A percentile compares a stretch with the other conserved stretches of the same genome.
These are phyloP conservation scores for Metschnikowia cerradonensis DNA, from an alignment of 805 yeast species.

Conservation along the genomic window DNA sequence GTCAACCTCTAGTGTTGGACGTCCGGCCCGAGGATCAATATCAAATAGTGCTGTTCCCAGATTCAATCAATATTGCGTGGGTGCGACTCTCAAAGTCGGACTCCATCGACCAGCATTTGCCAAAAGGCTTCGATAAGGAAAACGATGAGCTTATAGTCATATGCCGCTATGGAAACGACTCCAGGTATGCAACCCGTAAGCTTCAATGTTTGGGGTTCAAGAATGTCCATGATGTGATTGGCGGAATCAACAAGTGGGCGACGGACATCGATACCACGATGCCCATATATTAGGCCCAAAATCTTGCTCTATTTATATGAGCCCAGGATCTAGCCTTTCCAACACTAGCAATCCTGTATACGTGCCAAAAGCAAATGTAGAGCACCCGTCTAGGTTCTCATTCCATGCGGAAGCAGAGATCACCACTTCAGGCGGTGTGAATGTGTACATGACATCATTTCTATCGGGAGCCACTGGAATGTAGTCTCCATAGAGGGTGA, in stretches of 20 bases:
- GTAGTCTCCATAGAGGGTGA: conserved; percentile 25
- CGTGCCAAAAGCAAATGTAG: conserved; percentile 52
- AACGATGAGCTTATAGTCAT: conserved; percentile 48
- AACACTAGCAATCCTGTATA: conserved; percentile 49
- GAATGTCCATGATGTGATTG: conserved; percentile 62
- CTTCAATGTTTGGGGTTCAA: conserved; percentile 47
- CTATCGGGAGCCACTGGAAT: conserved; percentile 28
- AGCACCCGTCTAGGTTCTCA: conserved; percentile 38
- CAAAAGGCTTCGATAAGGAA: conserved; percentile 17
- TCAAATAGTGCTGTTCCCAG: conserved; percentile 56
- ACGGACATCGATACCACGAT: conserved; percentile 46
- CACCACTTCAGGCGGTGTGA: conserved; percentile 48
- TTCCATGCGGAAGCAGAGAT: conserved; percentile 58
- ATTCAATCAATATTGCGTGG: conserved; percentile 62
- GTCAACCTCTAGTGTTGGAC: conserved; percentile 50
- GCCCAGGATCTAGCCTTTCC: conserved; percentile 32
- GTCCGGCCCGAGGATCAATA: conserved; percentile 81
- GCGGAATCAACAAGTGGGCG: conserved; percentile 76
- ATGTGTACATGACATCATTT: conserved; percentile 22
- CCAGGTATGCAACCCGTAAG: conserved; percentile 66
- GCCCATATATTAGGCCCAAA: conserved; percentile 10
- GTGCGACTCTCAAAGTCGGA: conserved; percentile 30
- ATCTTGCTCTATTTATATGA: neutral
- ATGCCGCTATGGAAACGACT: conserved; percentile 90
- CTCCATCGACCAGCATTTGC: conserved; percentile 20